Conservation (phyloP, 805 yeast genomes). For the Candida pseudofarinosa region DNA sequence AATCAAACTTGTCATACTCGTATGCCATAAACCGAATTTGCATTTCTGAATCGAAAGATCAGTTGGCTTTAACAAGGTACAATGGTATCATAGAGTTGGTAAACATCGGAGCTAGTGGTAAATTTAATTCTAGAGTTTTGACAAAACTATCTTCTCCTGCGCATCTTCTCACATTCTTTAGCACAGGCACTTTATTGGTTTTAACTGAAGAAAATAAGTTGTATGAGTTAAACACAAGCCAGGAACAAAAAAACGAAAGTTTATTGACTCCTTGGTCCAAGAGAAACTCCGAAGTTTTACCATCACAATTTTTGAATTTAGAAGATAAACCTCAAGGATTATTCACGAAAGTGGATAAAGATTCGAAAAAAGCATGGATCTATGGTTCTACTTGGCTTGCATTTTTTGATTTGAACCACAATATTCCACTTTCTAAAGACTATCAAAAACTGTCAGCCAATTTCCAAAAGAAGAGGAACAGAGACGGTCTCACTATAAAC, state of each 20-base stretch:
- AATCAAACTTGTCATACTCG: conserved; percentile 10
- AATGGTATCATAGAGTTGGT: conserved; percentile 62
- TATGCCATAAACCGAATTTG: conserved; percentile 52
- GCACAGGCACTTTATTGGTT: conserved; percentile 49
- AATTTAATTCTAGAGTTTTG: conserved; percentile 34
- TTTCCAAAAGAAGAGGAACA: conserved; percentile 36
- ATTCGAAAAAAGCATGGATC: conserved; percentile 61
- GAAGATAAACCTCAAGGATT: conserved; percentile 73
- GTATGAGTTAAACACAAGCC: conserved; percentile 54
- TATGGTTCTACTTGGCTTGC: conserved; percentile 84
- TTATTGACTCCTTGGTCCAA: conserved; percentile 76
- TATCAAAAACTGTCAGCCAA: conserved; percentile 20
- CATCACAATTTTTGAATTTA: conserved; percentile 53
- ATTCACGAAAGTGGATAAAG: conserved; percentile 40
- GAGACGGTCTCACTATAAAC: conserved; percentile 37
- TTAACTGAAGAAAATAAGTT: conserved; percentile 73
- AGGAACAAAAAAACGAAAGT: conserved; percentile 13
- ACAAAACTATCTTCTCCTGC: conserved; percentile 59
- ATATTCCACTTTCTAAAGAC: conserved; percentile 45
- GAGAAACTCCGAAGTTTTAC: conserved; percentile 69
- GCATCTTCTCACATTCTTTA: conserved; percentile 57
- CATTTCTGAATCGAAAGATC: conserved; percentile 40
- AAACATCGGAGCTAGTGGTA: conserved; percentile 20
- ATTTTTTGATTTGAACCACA: conserved; percentile 60
- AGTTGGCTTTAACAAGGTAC: conserved; percentile 56